These are phyloP conservation scores for Niveomyces coronatus DNA, from an alignment of 2,329 filamentous ascomycete genomes.

Conservation along the genomic window DNA sequence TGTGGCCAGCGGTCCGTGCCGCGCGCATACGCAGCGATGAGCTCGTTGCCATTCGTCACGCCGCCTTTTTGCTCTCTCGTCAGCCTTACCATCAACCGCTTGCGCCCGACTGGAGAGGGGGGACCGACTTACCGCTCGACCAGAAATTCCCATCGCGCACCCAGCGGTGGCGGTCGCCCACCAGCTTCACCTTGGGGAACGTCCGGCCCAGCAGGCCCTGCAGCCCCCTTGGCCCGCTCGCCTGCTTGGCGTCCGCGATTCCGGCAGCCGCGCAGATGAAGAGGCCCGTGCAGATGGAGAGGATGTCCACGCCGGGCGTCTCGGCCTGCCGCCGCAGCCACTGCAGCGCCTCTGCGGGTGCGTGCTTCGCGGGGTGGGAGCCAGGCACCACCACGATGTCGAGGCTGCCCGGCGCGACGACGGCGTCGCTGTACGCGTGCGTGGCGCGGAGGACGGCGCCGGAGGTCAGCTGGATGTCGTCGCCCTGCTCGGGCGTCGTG, in stretches of 20 bases:
- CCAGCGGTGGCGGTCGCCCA: conserved; percentile 39
- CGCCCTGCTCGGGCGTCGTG: conserved; percentile 24
- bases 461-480: conserved; percentile 32
- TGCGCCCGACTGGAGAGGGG: not conserved
- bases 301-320: conserved; percentile 31
- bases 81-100: not conserved
- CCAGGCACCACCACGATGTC: conserved; percentile 43
- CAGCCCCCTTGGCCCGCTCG: conserved; percentile 36
- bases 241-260: conserved; percentile 33
- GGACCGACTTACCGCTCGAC: conserved; percentile 36
- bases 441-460: conserved; percentile 28
- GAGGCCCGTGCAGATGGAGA: conserved; percentile 42
- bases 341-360: conserved; percentile 23
- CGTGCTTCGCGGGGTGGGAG: conserved; percentile 28
- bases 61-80: conserved; percentile 28
- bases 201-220: conserved; percentile 28
- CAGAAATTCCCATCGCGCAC: conserved; percentile 43
- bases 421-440: conserved; percentile 32
- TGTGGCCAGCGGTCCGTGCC: conserved; percentile 31
- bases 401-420: conserved; percentile 38
- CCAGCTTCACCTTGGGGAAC: conserved; percentile 30
- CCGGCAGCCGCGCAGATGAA: conserved; percentile 39
- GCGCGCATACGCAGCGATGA: conserved; percentile 41
- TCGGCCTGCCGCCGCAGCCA: conserved; percentile 34
- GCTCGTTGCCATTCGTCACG: conserved; percentile 46